Percentiles rank a stretch among this genome's conserved stretches.
phyloP scores from a whole-genome alignment of 495 filamentous ascomycete species.

The Parmelia sp. region DNA sequence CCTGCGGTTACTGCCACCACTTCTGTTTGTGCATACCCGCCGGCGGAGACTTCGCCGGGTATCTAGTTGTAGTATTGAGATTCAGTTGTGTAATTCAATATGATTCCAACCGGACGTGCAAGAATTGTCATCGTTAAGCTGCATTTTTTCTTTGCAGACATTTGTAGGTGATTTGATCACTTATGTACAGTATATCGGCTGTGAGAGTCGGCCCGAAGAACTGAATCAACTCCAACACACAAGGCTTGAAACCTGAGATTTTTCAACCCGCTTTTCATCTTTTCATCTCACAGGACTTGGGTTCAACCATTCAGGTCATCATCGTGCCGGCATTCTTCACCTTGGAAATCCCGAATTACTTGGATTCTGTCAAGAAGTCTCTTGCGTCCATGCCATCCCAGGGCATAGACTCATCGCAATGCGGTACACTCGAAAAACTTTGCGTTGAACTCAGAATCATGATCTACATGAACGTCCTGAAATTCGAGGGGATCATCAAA shows the following conservation, averaged over 20 bases:
- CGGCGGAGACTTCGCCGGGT: slow-evolving; percentile 27
- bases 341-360: too few relatives aligned
- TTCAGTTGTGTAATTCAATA: neutral
- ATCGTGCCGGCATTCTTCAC: too few relatives aligned
- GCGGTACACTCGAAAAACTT: neutral
- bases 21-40: slow-evolving; percentile 43
- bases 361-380: too few relatives aligned
- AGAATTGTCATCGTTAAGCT: neutral
- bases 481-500: neutral
- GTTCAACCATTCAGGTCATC: too few relatives aligned
- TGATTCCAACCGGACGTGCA: neutral
- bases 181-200: too few relatives aligned
- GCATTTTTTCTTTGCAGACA: neutral
- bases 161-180: too few relatives aligned
- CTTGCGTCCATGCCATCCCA: too few relatives aligned
- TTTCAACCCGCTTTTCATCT: too few relatives aligned
- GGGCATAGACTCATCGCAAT: neutral
- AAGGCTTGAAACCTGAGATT: too few relatives aligned
- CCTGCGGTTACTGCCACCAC: slow-evolving; percentile 43
- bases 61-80: neutral
- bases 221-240: too few relatives aligned
- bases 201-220: too few relatives aligned
- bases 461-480: neutral
- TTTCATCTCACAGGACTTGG: too few relatives aligned
- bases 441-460: neutral